Evolutionary conservation across 2,329 filamentous ascomycete genomes (phyloP).

Genomic region (Fusarium hainanense): DNA sequence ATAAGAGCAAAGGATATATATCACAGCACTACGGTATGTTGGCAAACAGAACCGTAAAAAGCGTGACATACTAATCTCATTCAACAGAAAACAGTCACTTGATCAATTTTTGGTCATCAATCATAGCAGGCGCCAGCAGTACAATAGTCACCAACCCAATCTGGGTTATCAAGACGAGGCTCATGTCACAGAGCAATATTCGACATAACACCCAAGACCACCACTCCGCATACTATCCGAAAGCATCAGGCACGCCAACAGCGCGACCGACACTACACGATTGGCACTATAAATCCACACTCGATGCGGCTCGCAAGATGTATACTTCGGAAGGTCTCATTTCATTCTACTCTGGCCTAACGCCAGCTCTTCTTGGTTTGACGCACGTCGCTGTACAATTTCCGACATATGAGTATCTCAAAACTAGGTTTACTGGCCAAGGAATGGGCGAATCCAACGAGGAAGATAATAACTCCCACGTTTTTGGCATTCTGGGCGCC

Average conservation of each 20-base stretch:
- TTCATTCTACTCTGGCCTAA: constrained; percentile 95
- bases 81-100: constrained; percentile 76
- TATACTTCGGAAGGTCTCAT: constrained; percentile 87
- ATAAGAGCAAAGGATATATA: constrained; percentile 82
- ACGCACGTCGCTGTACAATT: constrained; percentile 98
- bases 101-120: constrained; percentile 87
- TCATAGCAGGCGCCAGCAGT: constrained; percentile 90
- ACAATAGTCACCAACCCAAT: constrained; percentile 97
- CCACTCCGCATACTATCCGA: constrained; percentile 56
- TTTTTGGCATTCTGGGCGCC: constrained; percentile 84
- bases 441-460: constrained; percentile 77
- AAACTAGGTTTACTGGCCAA: constrained; percentile 87
- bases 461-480: constrained; percentile 66
- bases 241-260: constrained; percentile 65
- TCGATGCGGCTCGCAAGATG: constrained; percentile 96
- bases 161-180: constrained; percentile 98
- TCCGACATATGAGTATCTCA: constrained; percentile 93
- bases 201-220: constrained; percentile 55
- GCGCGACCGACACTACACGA: constrained; percentile 68
- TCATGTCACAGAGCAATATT: constrained; percentile 89
- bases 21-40: constrained; percentile 71
- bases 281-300: constrained; percentile 93
- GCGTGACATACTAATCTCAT: constrained; percentile 21
- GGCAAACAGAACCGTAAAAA: neutral
- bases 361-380: constrained; percentile 89